A percentile compares a stretch with the other conserved stretches of the same genome.
Evolutionary conservation across 306 rosid genomes (phyloP).

Genomic region (Dalbergia cochinchinensis): DNA sequence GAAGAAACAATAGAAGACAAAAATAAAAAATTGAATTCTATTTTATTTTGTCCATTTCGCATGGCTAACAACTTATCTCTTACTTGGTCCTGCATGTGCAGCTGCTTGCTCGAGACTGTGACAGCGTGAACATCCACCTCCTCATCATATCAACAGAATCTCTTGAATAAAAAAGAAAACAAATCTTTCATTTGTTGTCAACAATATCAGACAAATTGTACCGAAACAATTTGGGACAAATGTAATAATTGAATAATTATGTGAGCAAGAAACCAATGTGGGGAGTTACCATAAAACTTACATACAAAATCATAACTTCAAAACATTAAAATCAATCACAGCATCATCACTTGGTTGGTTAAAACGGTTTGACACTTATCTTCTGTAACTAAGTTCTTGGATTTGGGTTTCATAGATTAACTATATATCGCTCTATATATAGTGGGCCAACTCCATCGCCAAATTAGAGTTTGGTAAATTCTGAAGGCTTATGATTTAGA

Average conservation of each 20-base stretch:
- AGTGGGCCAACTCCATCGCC: too few species aligned
- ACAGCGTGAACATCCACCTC: slow-evolving; percentile 43
- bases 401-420: too few species aligned
- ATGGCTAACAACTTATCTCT: slow-evolving; percentile 39
- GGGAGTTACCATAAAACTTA: too few species aligned
- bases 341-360: too few species aligned
- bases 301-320: too few species aligned
- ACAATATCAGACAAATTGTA: slow-evolving; percentile 1
- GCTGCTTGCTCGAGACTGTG: slow-evolving; percentile 35
- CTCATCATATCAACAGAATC: slow-evolving; percentile 32
- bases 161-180: slow-evolving; percentile 25
- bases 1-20: slow-evolving; percentile 24
- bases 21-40: slow-evolving; percentile 17
- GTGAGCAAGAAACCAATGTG: neutral
- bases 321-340: too few species aligned
- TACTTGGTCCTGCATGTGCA: slow-evolving; percentile 46
- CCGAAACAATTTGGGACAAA: neutral
- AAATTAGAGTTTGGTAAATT: too few species aligned
- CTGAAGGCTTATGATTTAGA: too few species aligned
- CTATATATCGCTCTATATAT: too few species aligned
- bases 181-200: slow-evolving; percentile 9
- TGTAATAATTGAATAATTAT: neutral
- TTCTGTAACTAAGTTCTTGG: too few species aligned
- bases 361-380: too few species aligned
- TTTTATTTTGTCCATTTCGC: slow-evolving; percentile 15